Percentiles rank a stretch among this genome's conserved stretches.
Evolutionary conservation across 305 asterid species (phyloP).

Genomic region (Fraxinus greggii): DNA sequence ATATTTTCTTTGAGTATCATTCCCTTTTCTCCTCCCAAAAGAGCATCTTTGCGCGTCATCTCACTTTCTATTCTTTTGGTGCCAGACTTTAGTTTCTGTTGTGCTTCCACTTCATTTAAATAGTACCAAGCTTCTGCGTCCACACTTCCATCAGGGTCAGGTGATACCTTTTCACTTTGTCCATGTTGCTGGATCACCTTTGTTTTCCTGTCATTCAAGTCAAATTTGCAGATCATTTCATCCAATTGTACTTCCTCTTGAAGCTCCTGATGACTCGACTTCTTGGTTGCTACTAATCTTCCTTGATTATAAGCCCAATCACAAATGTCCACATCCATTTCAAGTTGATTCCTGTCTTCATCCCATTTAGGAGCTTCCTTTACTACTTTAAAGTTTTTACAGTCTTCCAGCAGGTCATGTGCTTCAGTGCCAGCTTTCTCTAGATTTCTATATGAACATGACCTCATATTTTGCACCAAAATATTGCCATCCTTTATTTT

Average conservation of each 20-base stretch:
- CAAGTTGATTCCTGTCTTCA: slow-evolving; percentile 30
- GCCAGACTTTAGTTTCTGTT: slow-evolving; percentile 14
- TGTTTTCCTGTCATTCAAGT: slow-evolving; percentile 20
- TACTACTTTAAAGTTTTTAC: slow-evolving; percentile 28
- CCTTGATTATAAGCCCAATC: slow-evolving; percentile 24
- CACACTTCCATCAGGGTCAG: slow-evolving; percentile 21
- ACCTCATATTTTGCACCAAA: slow-evolving; percentile 28
- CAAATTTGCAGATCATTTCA: slow-evolving; percentile 13
- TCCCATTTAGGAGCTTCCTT: slow-evolving; percentile 36
- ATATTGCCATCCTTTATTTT: slow-evolving; percentile 32
- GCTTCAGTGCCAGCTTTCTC: slow-evolving; percentile 26
- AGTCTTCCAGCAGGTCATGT: slow-evolving; percentile 29
- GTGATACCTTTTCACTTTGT: slow-evolving; percentile 25
- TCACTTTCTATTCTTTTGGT: slow-evolving; percentile 22
- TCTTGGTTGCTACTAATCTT: slow-evolving; percentile 26
- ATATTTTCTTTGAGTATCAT: slow-evolving; percentile 26
- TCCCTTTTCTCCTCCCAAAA: slow-evolving; percentile 18
- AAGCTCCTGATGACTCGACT: slow-evolving; percentile 29
- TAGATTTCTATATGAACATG: slow-evolving; percentile 26
- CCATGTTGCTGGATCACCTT: slow-evolving; percentile 22
- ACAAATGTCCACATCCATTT: slow-evolving; percentile 24
- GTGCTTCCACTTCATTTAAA: slow-evolving; percentile 28
- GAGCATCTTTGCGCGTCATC: slow-evolving; percentile 22
- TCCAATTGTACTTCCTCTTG: slow-evolving; percentile 26
- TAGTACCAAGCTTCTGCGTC: slow-evolving; percentile 26